Conservation (phyloP, 2,329 filamentous ascomycete species). For the Ophiostoma triangulosporum region DNA sequence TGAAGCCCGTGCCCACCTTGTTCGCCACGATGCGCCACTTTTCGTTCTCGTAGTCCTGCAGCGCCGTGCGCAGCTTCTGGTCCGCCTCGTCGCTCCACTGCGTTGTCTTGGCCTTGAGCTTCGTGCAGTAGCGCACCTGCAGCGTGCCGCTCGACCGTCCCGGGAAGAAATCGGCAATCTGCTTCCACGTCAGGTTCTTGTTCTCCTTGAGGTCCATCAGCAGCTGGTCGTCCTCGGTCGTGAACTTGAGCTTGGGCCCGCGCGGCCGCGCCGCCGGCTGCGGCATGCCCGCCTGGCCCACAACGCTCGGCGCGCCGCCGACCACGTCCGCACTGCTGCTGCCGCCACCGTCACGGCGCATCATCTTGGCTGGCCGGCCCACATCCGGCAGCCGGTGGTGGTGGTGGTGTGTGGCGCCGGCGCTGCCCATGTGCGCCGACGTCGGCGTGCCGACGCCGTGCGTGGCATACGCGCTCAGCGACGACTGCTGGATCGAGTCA, state of each 20-base stretch:
- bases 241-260: conserved; percentile 88
- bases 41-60: conserved; percentile 79
- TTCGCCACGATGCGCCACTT: conserved; percentile 86
- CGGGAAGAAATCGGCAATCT: conserved; percentile 93
- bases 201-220: conserved; percentile 88
- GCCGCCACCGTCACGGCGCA: conserved; percentile 42
- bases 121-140: conserved; percentile 90
- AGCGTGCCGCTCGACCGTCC: conserved; percentile 80
- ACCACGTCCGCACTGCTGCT: conserved; percentile 27
- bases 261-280: conserved; percentile 65
- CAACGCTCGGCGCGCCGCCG: conserved; percentile 62
- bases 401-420: conserved; percentile 38
- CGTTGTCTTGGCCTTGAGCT: conserved; percentile 84
- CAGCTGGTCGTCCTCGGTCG: conserved; percentile 76
- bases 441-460: neutral
- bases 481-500: conserved; percentile 32
- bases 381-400: conserved; percentile 70
- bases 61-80: conserved; percentile 59
- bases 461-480: conserved; percentile 15
- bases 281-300: conserved; percentile 80
- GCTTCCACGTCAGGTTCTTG: conserved; percentile 91
- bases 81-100: conserved; percentile 89
- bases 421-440: neutral
- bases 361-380: conserved; percentile 52
- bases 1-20: conserved; percentile 84